Percentiles rank a stretch among this genome's conserved stretches.
Conservation (phyloP, 1,139 yeast species). For the Saccharomyces hybrid region DNA sequence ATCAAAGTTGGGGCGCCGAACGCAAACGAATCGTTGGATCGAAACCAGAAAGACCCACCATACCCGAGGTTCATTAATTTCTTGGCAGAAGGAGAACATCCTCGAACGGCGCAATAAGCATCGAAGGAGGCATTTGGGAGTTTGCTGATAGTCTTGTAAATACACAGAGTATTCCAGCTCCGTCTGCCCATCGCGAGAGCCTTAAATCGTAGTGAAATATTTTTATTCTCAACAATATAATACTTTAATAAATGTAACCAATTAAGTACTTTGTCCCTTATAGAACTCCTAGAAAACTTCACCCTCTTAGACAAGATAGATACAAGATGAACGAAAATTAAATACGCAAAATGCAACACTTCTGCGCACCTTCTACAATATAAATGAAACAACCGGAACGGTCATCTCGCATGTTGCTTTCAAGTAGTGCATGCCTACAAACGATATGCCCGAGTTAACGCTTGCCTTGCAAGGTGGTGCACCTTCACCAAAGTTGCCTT, state of each 20-base stretch:
- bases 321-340: not conserved
- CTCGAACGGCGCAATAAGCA: not conserved
- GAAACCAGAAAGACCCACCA: not conserved
- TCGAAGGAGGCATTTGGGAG: not conserved
- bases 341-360: not conserved
- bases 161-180: not conserved
- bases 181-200: not conserved
- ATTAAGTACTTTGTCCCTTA: too few species aligned
- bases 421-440: not conserved
- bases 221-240: not conserved
- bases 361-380: not conserved
- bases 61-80: not conserved
- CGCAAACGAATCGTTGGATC: not conserved
- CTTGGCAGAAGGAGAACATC: not conserved
- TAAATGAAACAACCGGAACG: not conserved
- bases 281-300: not conserved
- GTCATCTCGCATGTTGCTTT: not conserved
- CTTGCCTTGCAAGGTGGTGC: not conserved
- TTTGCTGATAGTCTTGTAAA: not conserved
- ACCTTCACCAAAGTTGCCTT: not conserved
- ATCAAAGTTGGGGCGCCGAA: not conserved
- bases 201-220: not conserved
- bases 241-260: too few species aligned
- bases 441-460: not conserved
- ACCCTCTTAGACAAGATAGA: not conserved